Evolutionary conservation across 306 rosid species (phyloP).

Genomic region (Phaseolus lunatus): DNA sequence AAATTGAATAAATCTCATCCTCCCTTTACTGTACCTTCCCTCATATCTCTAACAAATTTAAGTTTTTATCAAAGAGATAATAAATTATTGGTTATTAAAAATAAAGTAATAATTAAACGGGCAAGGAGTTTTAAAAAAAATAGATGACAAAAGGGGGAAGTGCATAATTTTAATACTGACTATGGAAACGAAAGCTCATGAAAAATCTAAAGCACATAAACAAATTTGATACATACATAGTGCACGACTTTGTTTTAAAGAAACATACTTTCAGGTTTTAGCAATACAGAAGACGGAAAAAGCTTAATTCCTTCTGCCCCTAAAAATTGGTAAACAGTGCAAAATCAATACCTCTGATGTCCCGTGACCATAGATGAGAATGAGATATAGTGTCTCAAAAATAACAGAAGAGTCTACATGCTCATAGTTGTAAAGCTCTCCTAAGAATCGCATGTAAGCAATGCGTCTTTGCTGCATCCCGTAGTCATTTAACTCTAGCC

Average conservation of each 20-base stretch:
- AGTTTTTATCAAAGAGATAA: no score
- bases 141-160: background rate
- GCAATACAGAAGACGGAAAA: background rate
- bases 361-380: conserved; percentile 84
- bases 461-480: conserved; percentile 98
- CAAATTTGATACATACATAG: background rate
- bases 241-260: background rate
- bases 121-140: background rate
- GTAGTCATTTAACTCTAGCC: conserved; percentile 90
- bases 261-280: background rate
- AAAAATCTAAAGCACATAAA: background rate
- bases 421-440: conserved; percentile 97
- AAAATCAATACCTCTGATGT: conserved; percentile 75
- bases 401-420: conserved; percentile 97
- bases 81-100: background rate
- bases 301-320: background rate
- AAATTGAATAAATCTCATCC: background rate
- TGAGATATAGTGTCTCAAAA: conserved; percentile 90
- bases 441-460: conserved; percentile 95
- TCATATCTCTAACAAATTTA: background rate
- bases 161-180: background rate
- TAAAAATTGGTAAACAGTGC: conserved; percentile 28
- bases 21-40: background rate
- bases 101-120: background rate
- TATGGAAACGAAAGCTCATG: background rate